Evolutionary conservation across 495 filamentous ascomycete genomes (phyloP), one percentile per base, ranked within the genome.

Genomic region (Friedmanniomyces simplex): DNA sequence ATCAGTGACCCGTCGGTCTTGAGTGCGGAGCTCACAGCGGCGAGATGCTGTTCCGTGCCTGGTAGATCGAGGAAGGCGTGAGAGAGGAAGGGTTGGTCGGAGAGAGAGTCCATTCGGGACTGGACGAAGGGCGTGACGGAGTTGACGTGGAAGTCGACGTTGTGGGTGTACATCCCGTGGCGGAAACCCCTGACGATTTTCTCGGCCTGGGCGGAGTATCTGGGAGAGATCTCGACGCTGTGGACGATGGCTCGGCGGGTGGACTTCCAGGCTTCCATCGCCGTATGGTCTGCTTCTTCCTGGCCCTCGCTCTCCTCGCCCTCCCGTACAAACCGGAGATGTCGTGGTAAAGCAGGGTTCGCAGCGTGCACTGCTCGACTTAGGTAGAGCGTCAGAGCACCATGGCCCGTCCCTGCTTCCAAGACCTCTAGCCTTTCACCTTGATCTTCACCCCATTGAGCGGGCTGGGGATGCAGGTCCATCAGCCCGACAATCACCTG

Each of bases 351-450:
- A 13, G 72, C 53, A 13, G 77, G 68, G 68, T 90, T 90, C 10
- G 82, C 85, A 16, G 81, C 86, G 67, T 89, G 84, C 22, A 90
- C 79, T 30, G 84, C 85, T n/a, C 84, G 78, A 21, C 84, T 80
- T 14, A 91, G 76, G 59, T 87, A 76, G 8, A 91, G 71, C 1
- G 86, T 91, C 48, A 91, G 69, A 13, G 82, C 82, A 49, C 86
- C 87, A 72, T 89, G 83, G 2, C 87, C 87, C 1, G 87, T 91
- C 7, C 88, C 87, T 37, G 86, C 86, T 69, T 91, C 87, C 34
- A 91, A 80, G 37, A 91, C 85, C 63, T 90, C 85, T 0, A 88
- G 58, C 7, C 60, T 47, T 0, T 61, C 52, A 3, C n/a, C 26
- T 6, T 43, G 22, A 14, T 61, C 67, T 21, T 63, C 70, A 50